These are phyloP conservation scores for Ceriops zippeliana DNA, from an alignment of 345 rosid species.

Conservation along the genomic window DNA sequence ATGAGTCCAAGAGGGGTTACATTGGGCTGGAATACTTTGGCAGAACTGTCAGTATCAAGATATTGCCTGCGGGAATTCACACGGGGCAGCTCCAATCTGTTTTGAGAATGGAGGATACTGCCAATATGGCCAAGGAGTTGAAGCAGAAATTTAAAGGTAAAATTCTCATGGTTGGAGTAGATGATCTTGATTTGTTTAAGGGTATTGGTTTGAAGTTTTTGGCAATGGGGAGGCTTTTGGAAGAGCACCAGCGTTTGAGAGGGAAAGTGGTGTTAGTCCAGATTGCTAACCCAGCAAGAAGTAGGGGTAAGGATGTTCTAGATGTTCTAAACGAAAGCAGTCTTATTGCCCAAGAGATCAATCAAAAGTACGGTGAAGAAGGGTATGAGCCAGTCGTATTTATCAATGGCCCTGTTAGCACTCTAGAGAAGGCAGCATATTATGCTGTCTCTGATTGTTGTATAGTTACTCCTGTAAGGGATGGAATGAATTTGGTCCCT, in stretches of 20 bases:
- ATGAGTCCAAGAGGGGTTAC: conserved; percentile 75
- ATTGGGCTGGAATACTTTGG: conserved; percentile 80
- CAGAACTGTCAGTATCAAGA: conserved; percentile 71
- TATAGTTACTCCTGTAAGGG: conserved; percentile 76
- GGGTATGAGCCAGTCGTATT: conserved; percentile 66
- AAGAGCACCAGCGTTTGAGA: conserved; percentile 35
- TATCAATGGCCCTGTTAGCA: conserved; percentile 48
- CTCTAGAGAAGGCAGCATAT: conserved; percentile 62
- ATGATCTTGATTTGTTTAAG: conserved; percentile 78
- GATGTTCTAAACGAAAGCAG: conserved; percentile 48
- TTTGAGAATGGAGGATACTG: conserved; percentile 38
- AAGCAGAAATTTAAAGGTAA: conserved; percentile 50
- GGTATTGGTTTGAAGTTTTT: conserved; percentile 69
- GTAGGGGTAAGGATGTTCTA: conserved; percentile 69
- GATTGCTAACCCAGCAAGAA: conserved; percentile 78
- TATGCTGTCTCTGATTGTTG: conserved; percentile 69
- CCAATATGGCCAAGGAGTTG: conserved; percentile 46
- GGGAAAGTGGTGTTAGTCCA: conserved; percentile 67
- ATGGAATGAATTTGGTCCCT: conserved; percentile 89
- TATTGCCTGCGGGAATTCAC: conserved; percentile 71
- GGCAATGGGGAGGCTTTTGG: conserved; percentile 66
- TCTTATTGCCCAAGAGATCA: conserved; percentile 42
- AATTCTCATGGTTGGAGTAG: conserved; percentile 62
- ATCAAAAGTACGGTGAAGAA: conserved; percentile 44
- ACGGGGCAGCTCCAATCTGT: conserved; percentile 60